Base-by-base conservation (phyloP, 176 grass and related monocot species). In the Bromus sterilis region DNA sequence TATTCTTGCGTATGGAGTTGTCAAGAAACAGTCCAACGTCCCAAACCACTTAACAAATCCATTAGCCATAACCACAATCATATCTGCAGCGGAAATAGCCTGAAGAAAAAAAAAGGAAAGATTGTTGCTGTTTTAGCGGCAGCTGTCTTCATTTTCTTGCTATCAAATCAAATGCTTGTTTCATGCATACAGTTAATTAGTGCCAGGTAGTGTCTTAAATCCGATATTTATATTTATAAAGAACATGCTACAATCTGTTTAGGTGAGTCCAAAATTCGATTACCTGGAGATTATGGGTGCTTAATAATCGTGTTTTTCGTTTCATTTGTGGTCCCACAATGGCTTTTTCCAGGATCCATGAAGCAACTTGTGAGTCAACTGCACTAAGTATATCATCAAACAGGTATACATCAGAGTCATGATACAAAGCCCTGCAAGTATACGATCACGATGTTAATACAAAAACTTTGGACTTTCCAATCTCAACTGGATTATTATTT, bases 291-390 rank as follows among this genome's bases (percentile, higher is more conserved):
- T 89, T 94, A 75, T 94, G 90, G 59, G 95, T 98, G 68, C 90
- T 93, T 86, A 98, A 76, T n/a, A 98, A 56, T 77, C 92, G 82
- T 85, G 95, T 98, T 87, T 98, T 98, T 23, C 26, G 59, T 40
- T 84, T 91, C 79, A 93, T 86, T 75, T 89, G 57, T 21, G 84
- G 79, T 1, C 88, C 88, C 78, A 87, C 76, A 83, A 98, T 90
- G 78, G 78, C 70, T 39, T 80, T 94, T 75, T 89, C 82, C 21
- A 98, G 85, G 51, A 98, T 98, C 84, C 90, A 89, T 20, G 82
- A 86, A 77, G 95, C 95, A 91, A 98, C 95, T 79, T 98, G 86
- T 76, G 95, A 93, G 89, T 93, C 95, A 86, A 98, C 95, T 16
- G 95, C 88, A 75, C 95, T 98, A 71, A 98, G 87, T 87, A 98